Evolutionary conservation across 2,329 filamentous ascomycete species (phyloP).

Genomic region (Albophoma yamanashiensis): DNA sequence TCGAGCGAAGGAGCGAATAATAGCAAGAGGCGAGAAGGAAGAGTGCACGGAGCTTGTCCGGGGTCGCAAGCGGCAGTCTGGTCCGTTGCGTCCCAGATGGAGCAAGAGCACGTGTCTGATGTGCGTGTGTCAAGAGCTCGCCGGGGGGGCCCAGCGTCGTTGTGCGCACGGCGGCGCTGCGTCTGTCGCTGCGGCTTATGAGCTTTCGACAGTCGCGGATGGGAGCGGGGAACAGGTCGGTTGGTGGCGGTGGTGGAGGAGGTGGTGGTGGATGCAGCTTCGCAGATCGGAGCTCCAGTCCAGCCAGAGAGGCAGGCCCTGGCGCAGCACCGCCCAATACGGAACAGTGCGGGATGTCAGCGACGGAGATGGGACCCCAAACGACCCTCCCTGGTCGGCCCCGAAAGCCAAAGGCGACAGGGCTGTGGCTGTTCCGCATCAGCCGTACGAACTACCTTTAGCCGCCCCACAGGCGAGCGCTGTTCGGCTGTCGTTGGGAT

Average conservation of each 20-base stretch:
- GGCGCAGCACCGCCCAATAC: not conserved
- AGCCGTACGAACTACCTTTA: not conserved
- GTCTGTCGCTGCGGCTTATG: not conserved
- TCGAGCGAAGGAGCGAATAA: not conserved
- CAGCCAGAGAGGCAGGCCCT: not conserved
- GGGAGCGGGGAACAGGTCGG: not conserved
- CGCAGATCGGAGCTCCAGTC: not conserved
- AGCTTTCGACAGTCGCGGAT: not conserved
- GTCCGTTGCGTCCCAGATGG: not conserved
- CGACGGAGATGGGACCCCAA: not conserved
- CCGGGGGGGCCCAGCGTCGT: not conserved
- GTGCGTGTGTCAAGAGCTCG: not conserved
- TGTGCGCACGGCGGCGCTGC: not conserved
- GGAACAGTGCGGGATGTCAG: not conserved
- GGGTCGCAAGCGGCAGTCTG: not conserved
- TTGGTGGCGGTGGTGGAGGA: not conserved
- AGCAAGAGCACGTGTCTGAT: not conserved
- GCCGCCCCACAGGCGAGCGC: not conserved
- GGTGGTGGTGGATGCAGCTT: not conserved
- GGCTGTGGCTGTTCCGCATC: not conserved
- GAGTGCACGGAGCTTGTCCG: not conserved
- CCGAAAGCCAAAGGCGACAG: not conserved
- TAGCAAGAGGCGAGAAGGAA: not conserved
- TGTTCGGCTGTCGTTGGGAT: not conserved
- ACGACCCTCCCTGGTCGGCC: not conserved